Evolutionary conservation across 2,329 filamentous ascomycete species (phyloP), one percentile per base, ranked within the genome.

Genomic region (Zasmidium citrigriseum): DNA sequence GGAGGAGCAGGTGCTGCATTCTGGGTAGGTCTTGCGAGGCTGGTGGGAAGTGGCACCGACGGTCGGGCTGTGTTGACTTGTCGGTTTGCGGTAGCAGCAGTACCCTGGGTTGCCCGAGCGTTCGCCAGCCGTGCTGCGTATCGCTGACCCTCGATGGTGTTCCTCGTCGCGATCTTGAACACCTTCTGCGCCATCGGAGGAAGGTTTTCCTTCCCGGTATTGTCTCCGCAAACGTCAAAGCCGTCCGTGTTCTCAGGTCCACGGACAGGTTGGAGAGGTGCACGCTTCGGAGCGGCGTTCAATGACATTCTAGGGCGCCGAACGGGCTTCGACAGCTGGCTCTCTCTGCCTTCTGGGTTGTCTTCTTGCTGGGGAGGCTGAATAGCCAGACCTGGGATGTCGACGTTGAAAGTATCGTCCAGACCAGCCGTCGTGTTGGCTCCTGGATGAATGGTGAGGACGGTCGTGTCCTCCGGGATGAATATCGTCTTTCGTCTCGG

Each of bases 151-250:
- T 41, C 34, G 4, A n/a, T 11, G 14, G 5, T 41, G 14, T 7
- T 16, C 16, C 14, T 41, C 12, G 16, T 23, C 12, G 21, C n/a
- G n/a, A 53, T 49, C 47, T 57, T 56, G 38, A 29, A 24, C 50
- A 54, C 55, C 38, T 59, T 41, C n/a, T 55, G 34, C 16, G 52
- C 57, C 3, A 79, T 79, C 1, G 84, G 85, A 14, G 84, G 84
- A 4, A 86, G 67, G 61, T 88, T 88, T 69, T 88, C 85, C 65
- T 88, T 88, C 4, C 85, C 85, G 3, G 78, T 79, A 29, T 82
- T 82, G 50, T 78, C 77, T 41, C 51, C 27, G 45, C 49, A 52
- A 14, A 59, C 46, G 23, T 59, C 57, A 14, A 52, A 59, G 16
- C 21, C 23, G 27, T 58, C 46, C 47, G 51, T 53, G 16, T 44